Conservation (phyloP, 1,284 basidiomycete species). For the Chalciporus piperatoides region DNA sequence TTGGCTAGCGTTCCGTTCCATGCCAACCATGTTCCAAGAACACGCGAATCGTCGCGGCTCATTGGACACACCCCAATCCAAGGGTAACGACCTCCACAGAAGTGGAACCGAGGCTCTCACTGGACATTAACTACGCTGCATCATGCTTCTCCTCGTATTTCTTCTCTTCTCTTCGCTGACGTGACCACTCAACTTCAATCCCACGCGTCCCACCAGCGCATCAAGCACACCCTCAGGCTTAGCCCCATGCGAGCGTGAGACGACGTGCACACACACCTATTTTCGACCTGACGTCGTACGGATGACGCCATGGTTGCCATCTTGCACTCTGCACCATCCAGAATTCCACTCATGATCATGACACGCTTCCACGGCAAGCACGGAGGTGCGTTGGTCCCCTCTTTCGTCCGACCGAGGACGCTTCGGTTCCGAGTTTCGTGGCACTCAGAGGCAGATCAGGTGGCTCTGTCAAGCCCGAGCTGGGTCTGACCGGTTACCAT, state of each 20-base stretch:
- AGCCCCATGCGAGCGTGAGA: neutral
- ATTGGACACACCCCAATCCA: neutral
- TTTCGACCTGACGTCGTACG: neutral
- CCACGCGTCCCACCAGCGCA: neutral
- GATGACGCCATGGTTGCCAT: neutral
- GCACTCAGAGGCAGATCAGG: neutral
- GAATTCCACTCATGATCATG: neutral
- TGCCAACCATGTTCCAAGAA: constrained; percentile 4
- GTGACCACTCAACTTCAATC: neutral
- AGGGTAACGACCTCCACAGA: neutral
- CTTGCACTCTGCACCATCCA: no score
- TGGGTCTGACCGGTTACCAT: no score
- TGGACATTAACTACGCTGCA: no score
- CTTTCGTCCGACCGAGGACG: neutral
- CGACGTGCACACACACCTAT: neutral
- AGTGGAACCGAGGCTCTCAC: no score
- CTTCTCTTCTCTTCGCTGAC: neutral
- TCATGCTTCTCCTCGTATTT: neutral
- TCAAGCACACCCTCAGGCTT: neutral
- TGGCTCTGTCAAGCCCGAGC: no score
- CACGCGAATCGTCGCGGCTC: neutral
- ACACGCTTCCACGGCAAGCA: neutral
- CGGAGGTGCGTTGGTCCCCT: neutral
- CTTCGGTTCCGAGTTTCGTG: neutral
- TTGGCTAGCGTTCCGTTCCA: constrained; percentile 1